These are phyloP conservation scores for Leccinum subgranulosum DNA, from an alignment of 768 basidiomycete species.

Conservation along the genomic window DNA sequence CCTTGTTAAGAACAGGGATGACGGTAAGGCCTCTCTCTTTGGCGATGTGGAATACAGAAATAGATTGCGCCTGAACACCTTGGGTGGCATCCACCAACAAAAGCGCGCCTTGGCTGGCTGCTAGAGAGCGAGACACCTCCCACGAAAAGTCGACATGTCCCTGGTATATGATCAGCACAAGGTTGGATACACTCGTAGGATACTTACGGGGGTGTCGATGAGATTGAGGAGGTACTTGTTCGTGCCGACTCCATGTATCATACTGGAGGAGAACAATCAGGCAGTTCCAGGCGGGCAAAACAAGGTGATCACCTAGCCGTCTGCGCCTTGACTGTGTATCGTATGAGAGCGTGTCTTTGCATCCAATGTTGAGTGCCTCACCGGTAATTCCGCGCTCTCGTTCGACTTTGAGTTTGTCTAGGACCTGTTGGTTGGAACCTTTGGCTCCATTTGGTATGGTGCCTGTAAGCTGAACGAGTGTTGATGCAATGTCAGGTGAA, in stretches of 20 bases:
- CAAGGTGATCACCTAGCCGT: slow-evolving; percentile 67
- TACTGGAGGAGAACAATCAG: slow-evolving; percentile 43
- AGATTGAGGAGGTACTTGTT: slow-evolving; percentile 79
- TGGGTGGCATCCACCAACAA: slow-evolving; percentile 93
- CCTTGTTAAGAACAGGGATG: slow-evolving; percentile 93
- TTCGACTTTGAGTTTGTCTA: slow-evolving; percentile 96
- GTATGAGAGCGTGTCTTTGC: slow-evolving; percentile 3
- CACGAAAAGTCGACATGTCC: slow-evolving; percentile 98
- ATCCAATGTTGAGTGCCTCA: slow-evolving; percentile 19
- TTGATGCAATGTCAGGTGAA: neutral
- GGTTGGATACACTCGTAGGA: neutral
- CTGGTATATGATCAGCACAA: slow-evolving; percentile 31
- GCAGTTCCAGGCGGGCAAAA: neutral
- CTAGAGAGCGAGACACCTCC: slow-evolving; percentile 90
- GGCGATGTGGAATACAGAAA: slow-evolving; percentile 91
- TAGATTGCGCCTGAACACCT: slow-evolving; percentile 96
- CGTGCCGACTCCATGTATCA: slow-evolving; percentile 65
- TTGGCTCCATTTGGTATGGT: slow-evolving; percentile 69
- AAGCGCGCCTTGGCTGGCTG: slow-evolving; percentile 90
- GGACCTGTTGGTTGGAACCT: slow-evolving; percentile 77
- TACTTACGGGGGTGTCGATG: slow-evolving; percentile 87
- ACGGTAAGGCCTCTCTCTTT: slow-evolving; percentile 76
- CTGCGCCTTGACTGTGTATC: slow-evolving; percentile 81
- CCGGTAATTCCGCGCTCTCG: slow-evolving; percentile 96
- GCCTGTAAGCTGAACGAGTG: slow-evolving; percentile 66